These are phyloP conservation scores for Zelonia costaricensis DNA, from an alignment of 208 protist species.

Conservation along the genomic window DNA sequence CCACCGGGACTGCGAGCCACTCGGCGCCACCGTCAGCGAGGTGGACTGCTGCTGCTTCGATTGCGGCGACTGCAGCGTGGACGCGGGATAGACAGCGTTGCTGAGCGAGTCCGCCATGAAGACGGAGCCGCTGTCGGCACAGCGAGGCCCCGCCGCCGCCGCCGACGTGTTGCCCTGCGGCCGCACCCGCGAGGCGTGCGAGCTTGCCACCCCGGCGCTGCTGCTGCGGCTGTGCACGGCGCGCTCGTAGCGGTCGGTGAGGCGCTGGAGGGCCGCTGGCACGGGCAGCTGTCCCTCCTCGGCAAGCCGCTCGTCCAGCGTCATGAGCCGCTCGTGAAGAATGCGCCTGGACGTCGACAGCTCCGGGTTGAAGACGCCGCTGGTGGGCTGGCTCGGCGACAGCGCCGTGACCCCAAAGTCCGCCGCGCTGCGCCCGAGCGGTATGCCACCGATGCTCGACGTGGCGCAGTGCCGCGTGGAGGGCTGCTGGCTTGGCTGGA, in stretches of 20 bases:
- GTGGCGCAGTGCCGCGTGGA: neutral
- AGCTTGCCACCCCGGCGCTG: no score
- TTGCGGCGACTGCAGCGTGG: no score
- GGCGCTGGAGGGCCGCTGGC: conserved; percentile 27
- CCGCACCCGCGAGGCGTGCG: no score
- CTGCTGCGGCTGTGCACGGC: conserved; percentile 24
- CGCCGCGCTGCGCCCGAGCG: neutral
- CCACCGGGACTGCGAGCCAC: no score
- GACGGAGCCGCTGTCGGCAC: no score
- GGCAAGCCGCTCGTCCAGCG: conserved; percentile 45
- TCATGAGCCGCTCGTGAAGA: conserved; percentile 32
- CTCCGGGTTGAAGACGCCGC: neutral
- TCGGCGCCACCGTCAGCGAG: no score
- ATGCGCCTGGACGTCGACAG: conserved; percentile 1
- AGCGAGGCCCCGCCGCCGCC: no score
- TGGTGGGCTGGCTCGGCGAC: neutral
- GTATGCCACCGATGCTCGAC: neutral
- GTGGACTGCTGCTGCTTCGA: no score
- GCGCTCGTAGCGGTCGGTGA: conserved; percentile 45
- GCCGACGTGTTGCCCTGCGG: no score
- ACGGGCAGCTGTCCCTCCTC: conserved; percentile 34
- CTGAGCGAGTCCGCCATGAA: no score
- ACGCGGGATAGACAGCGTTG: no score
- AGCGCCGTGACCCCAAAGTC: neutral
- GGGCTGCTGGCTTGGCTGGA: conserved; percentile 3